Conservation (phyloP, 2,329 filamentous ascomycete genomes). For the Aspergillus pseudoglaucus region DNA sequence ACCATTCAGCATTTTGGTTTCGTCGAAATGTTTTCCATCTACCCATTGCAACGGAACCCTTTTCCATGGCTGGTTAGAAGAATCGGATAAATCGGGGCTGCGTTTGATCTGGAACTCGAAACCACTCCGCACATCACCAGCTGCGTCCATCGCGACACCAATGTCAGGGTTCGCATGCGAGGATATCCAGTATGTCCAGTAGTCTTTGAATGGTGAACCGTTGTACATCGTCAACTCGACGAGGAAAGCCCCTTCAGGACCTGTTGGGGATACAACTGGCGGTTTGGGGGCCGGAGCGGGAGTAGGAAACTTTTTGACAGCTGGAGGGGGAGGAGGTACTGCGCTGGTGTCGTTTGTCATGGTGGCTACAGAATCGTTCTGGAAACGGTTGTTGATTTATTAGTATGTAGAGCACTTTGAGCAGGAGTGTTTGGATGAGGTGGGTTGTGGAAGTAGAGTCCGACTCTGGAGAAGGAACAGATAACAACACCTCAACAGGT, state of each 20-base stretch:
- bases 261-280: neutral
- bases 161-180: conserved; percentile 10
- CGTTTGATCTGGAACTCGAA: conserved; percentile 28
- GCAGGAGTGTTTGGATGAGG: too few species aligned
- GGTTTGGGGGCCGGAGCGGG: neutral
- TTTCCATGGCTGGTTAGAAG: conserved; percentile 10
- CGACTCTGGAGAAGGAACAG: too few species aligned
- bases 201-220: conserved; percentile 29
- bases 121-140: conserved; percentile 26
- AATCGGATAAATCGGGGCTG: conserved; percentile 12
- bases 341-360: neutral
- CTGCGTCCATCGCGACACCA: conserved; percentile 26
- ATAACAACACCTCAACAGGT: too few species aligned
- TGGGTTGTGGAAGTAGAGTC: too few species aligned
- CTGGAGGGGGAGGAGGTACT: neutral
- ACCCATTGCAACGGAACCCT: conserved; percentile 28
- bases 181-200: conserved; percentile 30
- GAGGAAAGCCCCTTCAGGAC: conserved; percentile 13
- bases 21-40: conserved; percentile 14
- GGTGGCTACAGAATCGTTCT: too few species aligned
- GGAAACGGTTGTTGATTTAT: too few species aligned
- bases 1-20: conserved; percentile 20
- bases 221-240: conserved; percentile 28
- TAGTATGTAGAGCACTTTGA: too few species aligned
- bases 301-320: neutral